phyloP scores from a whole-genome alignment of 306 rosid genomes.

The Casuarina glauca region DNA sequence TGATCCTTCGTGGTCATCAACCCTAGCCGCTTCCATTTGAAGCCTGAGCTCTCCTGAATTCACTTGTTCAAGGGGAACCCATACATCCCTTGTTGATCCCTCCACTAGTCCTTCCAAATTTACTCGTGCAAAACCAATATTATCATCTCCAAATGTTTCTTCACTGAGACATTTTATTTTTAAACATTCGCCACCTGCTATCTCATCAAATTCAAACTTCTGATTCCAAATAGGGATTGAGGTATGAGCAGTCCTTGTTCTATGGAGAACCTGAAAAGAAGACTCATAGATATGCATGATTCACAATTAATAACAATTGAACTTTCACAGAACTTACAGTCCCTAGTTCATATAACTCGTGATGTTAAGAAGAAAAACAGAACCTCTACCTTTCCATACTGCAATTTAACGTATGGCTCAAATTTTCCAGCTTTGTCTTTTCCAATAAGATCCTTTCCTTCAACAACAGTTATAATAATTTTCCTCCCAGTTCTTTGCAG shows the following conservation, averaged over 20 bases:
- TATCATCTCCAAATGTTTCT: constrained; percentile 79
- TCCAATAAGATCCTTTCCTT: constrained; percentile 70
- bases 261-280: constrained; percentile 56
- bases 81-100: constrained; percentile 69
- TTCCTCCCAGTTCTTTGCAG: constrained; percentile 80
- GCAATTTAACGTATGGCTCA: constrained; percentile 73
- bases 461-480: constrained; percentile 62
- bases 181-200: constrained; percentile 76
- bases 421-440: constrained; percentile 76
- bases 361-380: constrained; percentile 12
- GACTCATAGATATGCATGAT: constrained; percentile 22
- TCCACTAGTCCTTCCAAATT: constrained; percentile 89
- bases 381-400: constrained; percentile 79
- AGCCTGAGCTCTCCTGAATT: constrained; percentile 92
- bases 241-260: constrained; percentile 58
- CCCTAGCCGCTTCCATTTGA: constrained; percentile 69
- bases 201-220: constrained; percentile 79
- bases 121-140: constrained; percentile 84
- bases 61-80: constrained; percentile 93
- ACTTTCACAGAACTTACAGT: not conserved
- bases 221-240: constrained; percentile 74
- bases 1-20: constrained; percentile 71
- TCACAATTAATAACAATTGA: not conserved
- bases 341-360: constrained; percentile 11
- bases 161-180: constrained; percentile 68